A percentile compares a stretch with the other conserved stretches of the same genome.
phyloP scores from a whole-genome alignment of 2,329 filamentous ascomycete genomes.

The Talaromyces verruculosus region DNA sequence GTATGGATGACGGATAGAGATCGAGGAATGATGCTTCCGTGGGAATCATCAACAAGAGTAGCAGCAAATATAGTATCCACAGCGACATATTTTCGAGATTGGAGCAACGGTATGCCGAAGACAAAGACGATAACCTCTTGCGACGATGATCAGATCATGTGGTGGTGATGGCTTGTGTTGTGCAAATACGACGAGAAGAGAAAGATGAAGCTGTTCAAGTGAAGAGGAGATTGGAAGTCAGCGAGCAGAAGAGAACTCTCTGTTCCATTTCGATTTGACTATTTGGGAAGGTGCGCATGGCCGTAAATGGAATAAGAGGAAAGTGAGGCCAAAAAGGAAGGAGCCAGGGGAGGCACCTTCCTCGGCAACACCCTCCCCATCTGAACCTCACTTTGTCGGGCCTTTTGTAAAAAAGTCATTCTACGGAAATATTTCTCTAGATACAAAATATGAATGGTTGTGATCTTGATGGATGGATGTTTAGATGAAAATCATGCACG shows the following conservation, averaged over 20 bases:
- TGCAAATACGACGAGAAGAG: not conserved
- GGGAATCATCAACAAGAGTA: not conserved
- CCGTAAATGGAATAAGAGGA: conserved; percentile 3
- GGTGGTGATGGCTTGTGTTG: not conserved
- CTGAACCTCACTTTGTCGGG: not conserved
- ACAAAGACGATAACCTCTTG: not conserved
- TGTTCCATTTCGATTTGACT: not conserved
- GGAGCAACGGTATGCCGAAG: not conserved
- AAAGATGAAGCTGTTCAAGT: not conserved
- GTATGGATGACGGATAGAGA: conserved; percentile 19
- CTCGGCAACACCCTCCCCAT: not conserved
- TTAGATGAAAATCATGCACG: conserved; percentile 2
- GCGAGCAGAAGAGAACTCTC: not conserved
- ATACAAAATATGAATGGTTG: not conserved
- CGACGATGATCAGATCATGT: not conserved
- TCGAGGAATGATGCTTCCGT: conserved; percentile 16
- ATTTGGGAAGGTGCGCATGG: conserved; percentile 6
- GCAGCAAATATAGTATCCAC: not conserved
- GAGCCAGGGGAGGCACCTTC: conserved; percentile 10
- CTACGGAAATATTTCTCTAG: too few relatives aligned
- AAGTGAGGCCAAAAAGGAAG: conserved; percentile 19
- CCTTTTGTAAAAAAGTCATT: too few relatives aligned
- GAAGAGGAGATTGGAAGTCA: too few relatives aligned
- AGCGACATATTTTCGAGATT: not conserved
- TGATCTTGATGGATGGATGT: not conserved